Conservation (phyloP, 2,329 filamentous ascomycete species). For the Talaromyces sp. region DNA sequence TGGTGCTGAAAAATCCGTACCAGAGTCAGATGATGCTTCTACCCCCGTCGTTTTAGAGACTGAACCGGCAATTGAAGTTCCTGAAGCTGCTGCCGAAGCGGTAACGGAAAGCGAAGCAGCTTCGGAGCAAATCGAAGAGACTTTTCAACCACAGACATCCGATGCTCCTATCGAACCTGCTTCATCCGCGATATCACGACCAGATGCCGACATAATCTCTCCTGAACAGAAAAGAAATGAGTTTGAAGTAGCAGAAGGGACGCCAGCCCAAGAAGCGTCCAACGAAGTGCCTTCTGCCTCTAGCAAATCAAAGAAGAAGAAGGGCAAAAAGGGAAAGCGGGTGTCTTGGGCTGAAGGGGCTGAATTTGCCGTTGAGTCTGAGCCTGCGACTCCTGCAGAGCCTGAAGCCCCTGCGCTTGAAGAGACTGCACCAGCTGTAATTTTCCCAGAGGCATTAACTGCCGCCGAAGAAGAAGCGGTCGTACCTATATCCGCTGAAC, state of each 20-base stretch:
- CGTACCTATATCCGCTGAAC: neutral
- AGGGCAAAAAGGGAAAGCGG: slow-evolving; percentile 40
- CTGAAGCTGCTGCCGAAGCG: neutral
- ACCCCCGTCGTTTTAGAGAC: neutral
- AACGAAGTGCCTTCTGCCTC: neutral
- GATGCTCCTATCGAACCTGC: neutral
- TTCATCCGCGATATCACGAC: neutral
- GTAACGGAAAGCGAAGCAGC: neutral
- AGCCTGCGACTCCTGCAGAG: neutral
- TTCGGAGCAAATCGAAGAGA: neutral
- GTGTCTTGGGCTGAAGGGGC: slow-evolving; percentile 23
- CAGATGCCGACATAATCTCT: neutral
- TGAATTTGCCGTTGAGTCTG: neutral
- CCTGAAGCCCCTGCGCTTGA: neutral
- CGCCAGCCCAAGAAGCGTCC: neutral
- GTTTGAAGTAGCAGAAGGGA: neutral
- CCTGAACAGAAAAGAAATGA: neutral
- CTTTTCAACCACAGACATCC: neutral
- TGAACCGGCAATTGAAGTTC: neutral
- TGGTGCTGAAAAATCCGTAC: neutral
- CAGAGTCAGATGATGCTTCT: slow-evolving; percentile 14
- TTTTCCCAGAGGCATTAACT: neutral
- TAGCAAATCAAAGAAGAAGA: slow-evolving; percentile 40
- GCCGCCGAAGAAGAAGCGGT: neutral
- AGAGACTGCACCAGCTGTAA: neutral